Conservation (phyloP, 106 monocot genomes). For the Vanilla planifolia region DNA sequence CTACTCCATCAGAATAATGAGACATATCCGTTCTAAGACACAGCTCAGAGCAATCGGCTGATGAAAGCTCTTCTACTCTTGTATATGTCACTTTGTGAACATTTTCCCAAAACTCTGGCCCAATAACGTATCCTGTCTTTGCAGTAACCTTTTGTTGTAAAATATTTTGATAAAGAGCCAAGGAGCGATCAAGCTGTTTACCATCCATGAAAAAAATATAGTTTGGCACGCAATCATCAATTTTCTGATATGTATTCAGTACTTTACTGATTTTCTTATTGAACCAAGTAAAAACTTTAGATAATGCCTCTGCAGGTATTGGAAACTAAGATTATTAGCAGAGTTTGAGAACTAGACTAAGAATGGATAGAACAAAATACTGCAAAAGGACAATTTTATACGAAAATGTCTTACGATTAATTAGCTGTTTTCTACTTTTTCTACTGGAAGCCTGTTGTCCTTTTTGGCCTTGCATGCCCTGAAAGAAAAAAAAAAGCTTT, state of each 20-base stretch:
- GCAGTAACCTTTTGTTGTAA: slow-evolving; percentile 16
- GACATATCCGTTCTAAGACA: background rate
- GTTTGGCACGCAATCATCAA: background rate
- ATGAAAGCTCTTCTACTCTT: background rate
- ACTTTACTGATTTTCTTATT: background rate
- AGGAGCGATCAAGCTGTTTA: slow-evolving; percentile 27
- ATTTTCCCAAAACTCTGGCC: slow-evolving; percentile 28
- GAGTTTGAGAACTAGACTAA: background rate
- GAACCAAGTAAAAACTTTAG: background rate
- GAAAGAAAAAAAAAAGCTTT: too few species aligned
- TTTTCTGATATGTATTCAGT: background rate
- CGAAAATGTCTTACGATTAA: too few species aligned
- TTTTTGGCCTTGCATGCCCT: too few species aligned
- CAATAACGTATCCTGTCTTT: slow-evolving; percentile 12
- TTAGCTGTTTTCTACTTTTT: too few species aligned
- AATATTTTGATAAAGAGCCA: slow-evolving; percentile 40
- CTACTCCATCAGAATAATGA: background rate
- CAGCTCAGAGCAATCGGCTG: background rate
- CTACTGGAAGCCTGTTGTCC: too few species aligned
- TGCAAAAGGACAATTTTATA: too few species aligned
- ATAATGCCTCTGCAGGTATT: background rate
- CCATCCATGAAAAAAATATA: slow-evolving; percentile 31
- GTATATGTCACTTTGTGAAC: slow-evolving; percentile 28
- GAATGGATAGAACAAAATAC: too few species aligned
- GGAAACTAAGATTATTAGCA: slow-evolving; percentile 1